Conservation (phyloP, 352 stramenopile genomes). For the Globisporangium mamillatum region DNA sequence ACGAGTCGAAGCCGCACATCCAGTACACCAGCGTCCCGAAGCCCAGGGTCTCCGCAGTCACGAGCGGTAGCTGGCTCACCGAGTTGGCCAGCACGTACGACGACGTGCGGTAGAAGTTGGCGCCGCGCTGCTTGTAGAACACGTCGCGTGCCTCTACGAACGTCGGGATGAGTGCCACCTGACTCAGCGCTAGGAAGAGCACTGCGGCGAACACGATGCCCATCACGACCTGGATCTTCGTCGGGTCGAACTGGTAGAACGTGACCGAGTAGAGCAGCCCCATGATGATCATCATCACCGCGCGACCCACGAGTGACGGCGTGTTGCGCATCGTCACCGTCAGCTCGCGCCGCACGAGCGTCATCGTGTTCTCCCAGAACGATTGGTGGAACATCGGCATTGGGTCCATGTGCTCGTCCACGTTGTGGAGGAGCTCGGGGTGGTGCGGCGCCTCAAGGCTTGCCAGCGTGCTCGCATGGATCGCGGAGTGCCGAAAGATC, state of each 20-base stretch:
- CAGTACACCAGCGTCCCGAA: not conserved
- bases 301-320: not conserved
- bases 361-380: not conserved
- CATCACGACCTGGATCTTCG: not conserved
- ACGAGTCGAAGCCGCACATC: not conserved
- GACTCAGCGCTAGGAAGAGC: not conserved
- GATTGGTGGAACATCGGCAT: not conserved
- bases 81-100: slow-evolving; percentile 1
- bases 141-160: not conserved
- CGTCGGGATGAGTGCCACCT: not conserved
- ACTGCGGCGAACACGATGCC: not conserved
- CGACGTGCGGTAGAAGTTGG: slow-evolving; percentile 1
- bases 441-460: not conserved
- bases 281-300: not conserved
- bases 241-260: not conserved
- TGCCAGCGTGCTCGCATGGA: not conserved
- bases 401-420: not conserved
- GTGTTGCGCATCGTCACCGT: not conserved
- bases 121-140: not conserved
- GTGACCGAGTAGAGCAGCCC: not conserved
- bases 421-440: not conserved
- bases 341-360: not conserved
- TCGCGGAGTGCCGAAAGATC: not conserved
- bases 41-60: not conserved
- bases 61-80: not conserved